phyloP scores from a whole-genome alignment of 768 basidiomycete species.

The Lentinula aciculospora region DNA sequence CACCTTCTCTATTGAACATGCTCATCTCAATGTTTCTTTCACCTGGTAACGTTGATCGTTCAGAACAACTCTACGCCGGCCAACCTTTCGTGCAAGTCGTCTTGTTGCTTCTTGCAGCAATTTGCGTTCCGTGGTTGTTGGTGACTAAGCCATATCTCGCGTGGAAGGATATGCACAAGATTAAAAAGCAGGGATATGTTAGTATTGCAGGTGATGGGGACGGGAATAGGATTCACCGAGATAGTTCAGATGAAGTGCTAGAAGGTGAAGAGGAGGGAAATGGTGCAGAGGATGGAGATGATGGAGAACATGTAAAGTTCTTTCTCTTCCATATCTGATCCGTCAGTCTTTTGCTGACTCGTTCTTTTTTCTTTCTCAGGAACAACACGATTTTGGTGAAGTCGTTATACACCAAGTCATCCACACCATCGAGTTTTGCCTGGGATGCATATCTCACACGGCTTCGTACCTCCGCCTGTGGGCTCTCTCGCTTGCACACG shows the following conservation, averaged over 20 bases:
- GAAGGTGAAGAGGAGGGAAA: slow-evolving; percentile 82
- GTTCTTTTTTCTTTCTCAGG: slow-evolving; percentile 26
- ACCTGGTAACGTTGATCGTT: slow-evolving; percentile 72
- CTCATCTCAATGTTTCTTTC: slow-evolving; percentile 94
- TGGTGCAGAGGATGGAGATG: slow-evolving; percentile 66
- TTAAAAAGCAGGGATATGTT: slow-evolving; percentile 79
- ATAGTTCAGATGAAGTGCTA: slow-evolving; percentile 54
- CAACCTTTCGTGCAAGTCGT: slow-evolving; percentile 82
- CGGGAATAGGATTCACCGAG: slow-evolving; percentile 41
- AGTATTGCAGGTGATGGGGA: slow-evolving; percentile 37
- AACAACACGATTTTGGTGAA: slow-evolving; percentile 91
- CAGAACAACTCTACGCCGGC: slow-evolving; percentile 74
- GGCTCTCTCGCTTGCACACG: slow-evolving; percentile 97
- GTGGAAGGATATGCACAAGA: slow-evolving; percentile 86
- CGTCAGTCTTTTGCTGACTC: background rate
- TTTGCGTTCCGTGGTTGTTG: slow-evolving; percentile 96
- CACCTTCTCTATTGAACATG: slow-evolving; percentile 93
- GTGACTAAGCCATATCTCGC: slow-evolving; percentile 86
- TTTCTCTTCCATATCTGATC: slow-evolving; percentile 10
- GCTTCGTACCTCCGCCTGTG: slow-evolving; percentile 91
- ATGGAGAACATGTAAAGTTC: slow-evolving; percentile 61
- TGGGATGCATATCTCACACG: slow-evolving; percentile 98
- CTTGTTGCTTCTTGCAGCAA: slow-evolving; percentile 67
- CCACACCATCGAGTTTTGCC: slow-evolving; percentile 98
- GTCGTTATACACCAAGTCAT: slow-evolving; percentile 96